Conservation (phyloP, 306 rosid species). For the Castanea sativa region DNA sequence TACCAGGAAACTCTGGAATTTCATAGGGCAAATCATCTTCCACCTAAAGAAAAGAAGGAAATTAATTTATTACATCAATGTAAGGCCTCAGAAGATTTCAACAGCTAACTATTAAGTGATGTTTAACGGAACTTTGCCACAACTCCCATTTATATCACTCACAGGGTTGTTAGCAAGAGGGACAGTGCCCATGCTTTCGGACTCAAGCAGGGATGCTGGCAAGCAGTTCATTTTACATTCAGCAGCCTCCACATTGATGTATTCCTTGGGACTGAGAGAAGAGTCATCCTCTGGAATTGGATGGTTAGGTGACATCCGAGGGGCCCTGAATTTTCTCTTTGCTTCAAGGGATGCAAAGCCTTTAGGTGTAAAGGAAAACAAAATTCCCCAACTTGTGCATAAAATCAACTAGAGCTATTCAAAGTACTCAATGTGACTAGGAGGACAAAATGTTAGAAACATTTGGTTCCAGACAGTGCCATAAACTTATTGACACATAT, state of each 20-base stretch:
- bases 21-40: conserved; percentile 34
- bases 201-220: conserved; percentile 26
- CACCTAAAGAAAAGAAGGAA: conserved; percentile 36
- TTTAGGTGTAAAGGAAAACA: conserved; percentile 54
- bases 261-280: conserved; percentile 39
- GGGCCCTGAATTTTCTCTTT: conserved; percentile 80
- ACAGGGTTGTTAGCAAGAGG: conserved; percentile 41
- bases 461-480: neutral
- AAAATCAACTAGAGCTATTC: too few species aligned
- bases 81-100: neutral
- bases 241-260: conserved; percentile 29
- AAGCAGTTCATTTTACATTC: conserved; percentile 31
- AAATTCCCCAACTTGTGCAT: neutral
- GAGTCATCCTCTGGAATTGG: conserved; percentile 38
- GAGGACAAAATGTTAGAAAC: neutral
- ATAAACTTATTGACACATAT: neutral
- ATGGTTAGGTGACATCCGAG: conserved; percentile 62
- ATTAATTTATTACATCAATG: conserved; percentile 2
- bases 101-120: conserved; percentile 5
- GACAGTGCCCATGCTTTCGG: conserved; percentile 18
- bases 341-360: conserved; percentile 98
- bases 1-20: conserved; percentile 40
- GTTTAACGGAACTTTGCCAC: conserved; percentile 17
- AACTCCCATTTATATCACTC: conserved; percentile 23
- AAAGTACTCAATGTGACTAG: neutral